Conservation (phyloP, 192 early-diverging fungal genomes). For the Backusella macrospora region DNA sequence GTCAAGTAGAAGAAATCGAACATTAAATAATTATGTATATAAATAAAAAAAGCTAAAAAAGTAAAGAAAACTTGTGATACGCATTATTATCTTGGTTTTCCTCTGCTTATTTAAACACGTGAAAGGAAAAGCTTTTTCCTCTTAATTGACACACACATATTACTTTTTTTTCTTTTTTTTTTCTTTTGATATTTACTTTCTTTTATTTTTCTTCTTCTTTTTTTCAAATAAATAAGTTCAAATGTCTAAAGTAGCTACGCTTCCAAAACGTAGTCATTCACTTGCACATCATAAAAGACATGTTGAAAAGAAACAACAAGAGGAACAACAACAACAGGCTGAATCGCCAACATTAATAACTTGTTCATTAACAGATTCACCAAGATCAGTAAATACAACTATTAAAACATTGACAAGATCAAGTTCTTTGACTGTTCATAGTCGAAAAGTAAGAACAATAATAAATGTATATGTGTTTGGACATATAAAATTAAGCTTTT, state of each 20-base stretch:
- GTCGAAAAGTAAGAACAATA: conserved; percentile 11
- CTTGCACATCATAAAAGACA: conserved; percentile 9
- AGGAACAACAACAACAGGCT: background rate
- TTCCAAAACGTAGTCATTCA: conserved; percentile 24
- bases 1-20: conserved; percentile 21
- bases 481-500: too few relatives aligned
- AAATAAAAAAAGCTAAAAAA: conserved; percentile 5
- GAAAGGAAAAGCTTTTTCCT: background rate
- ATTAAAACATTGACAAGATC: background rate
- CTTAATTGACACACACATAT: background rate
- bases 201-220: background rate
- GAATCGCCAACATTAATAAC: too few relatives aligned
- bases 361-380: background rate
- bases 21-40: background rate
- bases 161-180: background rate
- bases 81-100: background rate
- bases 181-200: background rate
- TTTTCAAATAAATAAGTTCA: background rate
- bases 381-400: background rate
- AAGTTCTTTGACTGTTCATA: background rate
- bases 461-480: background rate
- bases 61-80: background rate
- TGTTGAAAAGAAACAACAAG: background rate
- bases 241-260: background rate
- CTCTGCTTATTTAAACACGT: background rate